Evolutionary conservation across 2,329 filamentous ascomycete species (phyloP).

Genomic region (Diaporthe velutina): DNA sequence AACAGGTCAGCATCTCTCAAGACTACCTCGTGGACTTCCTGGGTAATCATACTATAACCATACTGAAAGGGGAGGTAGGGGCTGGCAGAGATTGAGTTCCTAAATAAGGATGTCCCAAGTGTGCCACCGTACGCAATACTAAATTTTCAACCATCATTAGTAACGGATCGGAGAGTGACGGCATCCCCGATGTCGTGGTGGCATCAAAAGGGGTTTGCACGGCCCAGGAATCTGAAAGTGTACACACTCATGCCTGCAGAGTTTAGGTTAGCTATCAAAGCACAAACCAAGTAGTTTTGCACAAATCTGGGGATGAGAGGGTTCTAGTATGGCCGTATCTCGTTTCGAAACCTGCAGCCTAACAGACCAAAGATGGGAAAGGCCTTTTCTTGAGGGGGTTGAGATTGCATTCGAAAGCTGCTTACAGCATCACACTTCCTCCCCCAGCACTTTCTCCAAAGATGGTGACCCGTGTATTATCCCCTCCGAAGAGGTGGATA

Average conservation of each 20-base stretch:
- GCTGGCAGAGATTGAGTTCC: constrained; percentile 16
- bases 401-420: background rate
- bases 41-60: constrained; percentile 23
- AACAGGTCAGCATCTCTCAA: background rate
- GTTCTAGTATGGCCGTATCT: no score
- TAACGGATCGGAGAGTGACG: background rate
- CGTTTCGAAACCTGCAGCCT: background rate
- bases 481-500: constrained; percentile 66
- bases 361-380: no score
- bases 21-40: no score
- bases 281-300: no score
- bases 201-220: background rate
- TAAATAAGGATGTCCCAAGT: constrained; percentile 16
- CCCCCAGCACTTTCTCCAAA: constrained; percentile 69
- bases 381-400: no score
- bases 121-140: constrained; percentile 30
- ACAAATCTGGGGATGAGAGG: no score
- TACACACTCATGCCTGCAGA: constrained; percentile 38
- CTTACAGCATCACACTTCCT: constrained; percentile 57
- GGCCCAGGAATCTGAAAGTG: background rate
- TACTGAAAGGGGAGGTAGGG: constrained; percentile 28
- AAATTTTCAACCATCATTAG: background rate
- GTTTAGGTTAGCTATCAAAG: no score
- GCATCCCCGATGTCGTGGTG: background rate
- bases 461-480: constrained; percentile 64